Percentiles rank a stretch among this genome's conserved stretches.
Evolutionary conservation across 2,329 filamentous ascomycete genomes (phyloP).

Genomic region (Lecanoromycetidae sp.): DNA sequence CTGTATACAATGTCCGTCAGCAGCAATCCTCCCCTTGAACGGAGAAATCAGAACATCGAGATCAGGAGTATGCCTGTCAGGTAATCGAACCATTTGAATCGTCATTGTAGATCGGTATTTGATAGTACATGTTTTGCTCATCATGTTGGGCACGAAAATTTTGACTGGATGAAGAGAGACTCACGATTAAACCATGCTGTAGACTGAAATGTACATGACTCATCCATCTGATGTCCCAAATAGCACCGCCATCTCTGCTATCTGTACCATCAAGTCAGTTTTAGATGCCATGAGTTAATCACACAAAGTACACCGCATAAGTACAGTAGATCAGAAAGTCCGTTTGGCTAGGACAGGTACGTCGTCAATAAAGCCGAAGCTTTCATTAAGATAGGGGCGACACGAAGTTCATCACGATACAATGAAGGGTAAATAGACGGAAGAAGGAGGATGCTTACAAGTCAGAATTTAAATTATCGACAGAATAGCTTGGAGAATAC

Average conservation of each 20-base stretch:
- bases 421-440: not conserved
- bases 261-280: not conserved
- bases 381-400: constrained; percentile 51
- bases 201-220: no score
- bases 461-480: no score
- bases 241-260: not conserved
- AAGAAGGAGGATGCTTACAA: no score
- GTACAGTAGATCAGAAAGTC: constrained; percentile 38
- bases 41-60: constrained; percentile 1
- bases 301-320: not conserved
- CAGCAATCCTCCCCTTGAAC: not conserved
- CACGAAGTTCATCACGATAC: constrained; percentile 45
- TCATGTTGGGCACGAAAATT: no score
- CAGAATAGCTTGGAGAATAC: not conserved
- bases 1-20: no score
- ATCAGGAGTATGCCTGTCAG: constrained; percentile 24
- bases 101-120: constrained; percentile 37
- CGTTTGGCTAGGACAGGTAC: constrained; percentile 52
- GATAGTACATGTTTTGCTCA: constrained; percentile 38
- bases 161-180: no score
- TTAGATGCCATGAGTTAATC: not conserved
- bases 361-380: constrained; percentile 38
- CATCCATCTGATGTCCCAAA: not conserved
- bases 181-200: not conserved
- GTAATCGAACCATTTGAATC: constrained; percentile 38